Percentiles rank a stretch among this genome's conserved stretches.
phyloP scores from a whole-genome alignment of 345 rosid genomes.

The Arabis alpina region DNA sequence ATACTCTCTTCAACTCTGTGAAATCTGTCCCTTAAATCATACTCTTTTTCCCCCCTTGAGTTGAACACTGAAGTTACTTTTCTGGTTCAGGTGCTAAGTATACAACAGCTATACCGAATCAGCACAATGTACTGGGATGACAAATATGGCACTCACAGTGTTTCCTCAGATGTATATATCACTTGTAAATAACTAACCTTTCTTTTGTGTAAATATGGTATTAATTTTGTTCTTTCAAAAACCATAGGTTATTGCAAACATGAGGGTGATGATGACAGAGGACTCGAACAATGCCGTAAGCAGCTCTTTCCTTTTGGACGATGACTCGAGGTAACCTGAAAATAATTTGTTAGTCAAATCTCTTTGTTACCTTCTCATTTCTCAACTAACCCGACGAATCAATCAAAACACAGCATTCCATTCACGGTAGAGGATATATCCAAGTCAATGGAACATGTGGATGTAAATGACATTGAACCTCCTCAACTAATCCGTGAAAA shows the following conservation, averaged over 20 bases:
- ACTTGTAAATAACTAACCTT: constrained; percentile 19
- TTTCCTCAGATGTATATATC: constrained; percentile 84
- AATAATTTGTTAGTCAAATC: not conserved
- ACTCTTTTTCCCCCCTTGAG: not conserved
- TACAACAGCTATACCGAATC: constrained; percentile 94
- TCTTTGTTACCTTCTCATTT: not conserved
- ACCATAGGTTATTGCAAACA: constrained; percentile 79
- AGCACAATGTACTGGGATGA: constrained; percentile 99
- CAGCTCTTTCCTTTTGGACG: constrained; percentile 95
- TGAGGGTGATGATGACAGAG: constrained; percentile 98
- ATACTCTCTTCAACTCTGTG: constrained; percentile 24
- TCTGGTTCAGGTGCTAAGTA: constrained; percentile 79
- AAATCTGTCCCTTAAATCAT: not conserved
- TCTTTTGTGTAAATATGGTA: constrained; percentile 13
- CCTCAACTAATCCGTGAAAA: constrained; percentile 86
- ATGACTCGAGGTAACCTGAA: constrained; percentile 82
- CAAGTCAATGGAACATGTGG: constrained; percentile 88
- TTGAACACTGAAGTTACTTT: constrained; percentile 7
- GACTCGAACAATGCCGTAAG: constrained; percentile 93
- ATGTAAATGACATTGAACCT: constrained; percentile 84
- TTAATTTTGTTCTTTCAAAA: constrained; percentile 21
- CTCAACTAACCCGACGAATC: constrained; percentile 22
- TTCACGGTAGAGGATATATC: constrained; percentile 98
- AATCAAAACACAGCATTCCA: constrained; percentile 74
- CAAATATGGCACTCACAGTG: constrained; percentile 95